Evolutionary conservation across 2,329 filamentous ascomycete species (phyloP).

Genomic region (Cytospora piceicola): DNA sequence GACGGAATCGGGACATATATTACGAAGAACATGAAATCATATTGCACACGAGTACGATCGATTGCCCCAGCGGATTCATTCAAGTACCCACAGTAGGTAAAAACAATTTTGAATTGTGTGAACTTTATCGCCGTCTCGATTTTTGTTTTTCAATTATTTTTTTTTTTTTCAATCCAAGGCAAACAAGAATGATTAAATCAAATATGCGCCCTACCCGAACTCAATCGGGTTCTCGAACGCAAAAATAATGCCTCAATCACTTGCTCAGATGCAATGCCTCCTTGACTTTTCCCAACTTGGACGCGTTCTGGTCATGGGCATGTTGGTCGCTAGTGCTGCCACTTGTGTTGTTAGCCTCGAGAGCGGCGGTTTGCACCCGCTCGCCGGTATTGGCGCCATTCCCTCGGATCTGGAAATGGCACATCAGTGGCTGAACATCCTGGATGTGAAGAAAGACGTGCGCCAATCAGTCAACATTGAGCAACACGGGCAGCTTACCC

Average conservation of each 20-base stretch:
- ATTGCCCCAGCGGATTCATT: too few relatives aligned
- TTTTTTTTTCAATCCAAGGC: too few relatives aligned
- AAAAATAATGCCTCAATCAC: conserved; percentile 4
- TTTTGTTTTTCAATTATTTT: too few relatives aligned
- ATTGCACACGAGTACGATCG: too few relatives aligned
- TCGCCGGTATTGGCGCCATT: conserved; percentile 21
- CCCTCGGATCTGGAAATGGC: conserved; percentile 20
- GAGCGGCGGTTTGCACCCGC: neutral
- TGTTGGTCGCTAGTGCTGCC: conserved; percentile 12
- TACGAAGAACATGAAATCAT: too few relatives aligned
- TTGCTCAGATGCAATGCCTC: conserved; percentile 26
- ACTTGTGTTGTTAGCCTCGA: conserved; percentile 17
- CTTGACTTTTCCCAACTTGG: conserved; percentile 25
- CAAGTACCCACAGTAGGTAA: too few relatives aligned
- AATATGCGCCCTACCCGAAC: conserved; percentile 2
- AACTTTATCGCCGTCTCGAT: neutral
- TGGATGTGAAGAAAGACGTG: conserved; percentile 5
- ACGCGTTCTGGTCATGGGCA: conserved; percentile 14
- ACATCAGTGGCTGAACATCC: conserved; percentile 15
- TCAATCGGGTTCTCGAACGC: neutral
- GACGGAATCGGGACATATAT: too few relatives aligned
- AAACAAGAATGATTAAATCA: neutral
- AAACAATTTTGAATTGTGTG: neutral
- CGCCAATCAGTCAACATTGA: neutral
- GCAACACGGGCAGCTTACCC: conserved; percentile 14